A percentile compares a stretch with the other conserved stretches of the same genome.
phyloP scores from a whole-genome alignment of 2,329 filamentous ascomycete species.

The Arthrinium phaeospermum region DNA sequence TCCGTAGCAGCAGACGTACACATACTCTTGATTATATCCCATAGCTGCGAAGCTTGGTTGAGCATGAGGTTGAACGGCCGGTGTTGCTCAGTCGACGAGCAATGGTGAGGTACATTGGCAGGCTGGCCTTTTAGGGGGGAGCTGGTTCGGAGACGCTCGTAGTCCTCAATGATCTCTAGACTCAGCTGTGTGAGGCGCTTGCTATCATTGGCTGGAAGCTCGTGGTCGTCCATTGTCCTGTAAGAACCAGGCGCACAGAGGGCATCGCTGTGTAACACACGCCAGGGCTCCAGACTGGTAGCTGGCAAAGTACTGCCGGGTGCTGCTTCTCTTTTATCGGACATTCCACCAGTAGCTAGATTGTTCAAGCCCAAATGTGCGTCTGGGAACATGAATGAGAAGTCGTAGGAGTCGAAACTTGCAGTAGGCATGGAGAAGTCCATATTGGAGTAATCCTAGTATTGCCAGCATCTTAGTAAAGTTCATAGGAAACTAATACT shows the following conservation, averaged over 20 bases:
- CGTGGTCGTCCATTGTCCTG: neutral
- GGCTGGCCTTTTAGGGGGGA: neutral
- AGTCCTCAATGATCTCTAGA: neutral
- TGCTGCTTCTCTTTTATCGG: neutral
- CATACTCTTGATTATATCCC: neutral
- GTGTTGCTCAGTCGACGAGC: neutral
- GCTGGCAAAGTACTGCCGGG: neutral
- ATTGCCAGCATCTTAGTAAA: neutral
- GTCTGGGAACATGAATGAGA: neutral
- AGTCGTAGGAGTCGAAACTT: neutral
- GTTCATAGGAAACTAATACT: neutral
- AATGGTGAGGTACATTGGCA: neutral
- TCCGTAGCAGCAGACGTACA: neutral
- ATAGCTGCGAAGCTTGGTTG: neutral
- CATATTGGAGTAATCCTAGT: neutral
- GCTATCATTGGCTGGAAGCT: neutral
- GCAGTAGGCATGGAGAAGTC: neutral
- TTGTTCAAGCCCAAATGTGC: neutral
- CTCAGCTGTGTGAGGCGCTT: constrained; percentile 2
- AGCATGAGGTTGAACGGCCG: neutral
- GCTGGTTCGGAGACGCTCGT: neutral
- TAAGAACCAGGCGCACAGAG: neutral
- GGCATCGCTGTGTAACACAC: neutral
- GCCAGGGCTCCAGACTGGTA: neutral
- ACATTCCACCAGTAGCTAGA: neutral